Evolutionary conservation across 768 basidiomycete species (phyloP), one percentile per base, ranked within the genome.

Genomic region (Boletus pseudo-olivaceus): DNA sequence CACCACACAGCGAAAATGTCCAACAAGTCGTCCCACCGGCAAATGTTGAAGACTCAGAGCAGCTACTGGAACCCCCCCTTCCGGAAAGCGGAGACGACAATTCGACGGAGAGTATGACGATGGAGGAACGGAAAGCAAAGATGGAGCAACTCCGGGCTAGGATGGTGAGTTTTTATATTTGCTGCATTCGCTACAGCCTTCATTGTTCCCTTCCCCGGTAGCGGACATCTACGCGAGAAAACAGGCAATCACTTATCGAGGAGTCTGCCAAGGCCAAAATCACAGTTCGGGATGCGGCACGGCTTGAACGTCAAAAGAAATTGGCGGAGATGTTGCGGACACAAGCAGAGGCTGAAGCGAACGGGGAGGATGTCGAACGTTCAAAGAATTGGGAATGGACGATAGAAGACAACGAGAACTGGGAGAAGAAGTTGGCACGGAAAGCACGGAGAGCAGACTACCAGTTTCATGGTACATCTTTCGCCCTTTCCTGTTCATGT

Each of bases 361-460:
- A 82, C 0, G 96, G 94, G n/a, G 92, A 93, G 68, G 95, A 98
- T 67, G 76, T 92, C 94, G 90, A 76, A 90, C 90, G 27, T 84
- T 97, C 53, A 93, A 98, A 98, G 57, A 78, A 84, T 53, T 99
- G 97, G 97, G 94, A 97, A n/a, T 65, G 64, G 64, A 65, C 64
- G 14, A 65, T 66, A 49, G 64, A 66, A n/a, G 64, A 66, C 32
- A 67, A 67, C 15, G 64, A 67, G 33, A 67, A 67, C 19, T 66
- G 64, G 64, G 64, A 66, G 41, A 67, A 67, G 46, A 93, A 94
- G 69, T 70, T 82, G 61, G 86, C 84, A 26, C 75, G 87, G 63
- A 98, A 94, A 73, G 82, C 81, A 58, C 78, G 93, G 69, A 79
- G 91, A 70, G 90, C 86, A 9, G 91, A 96, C 71, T 92, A 85